Evolutionary conservation across 257 asterid genomes (phyloP), one percentile per base, ranked within the genome.

Genomic region (Osmanthus fragrans): DNA sequence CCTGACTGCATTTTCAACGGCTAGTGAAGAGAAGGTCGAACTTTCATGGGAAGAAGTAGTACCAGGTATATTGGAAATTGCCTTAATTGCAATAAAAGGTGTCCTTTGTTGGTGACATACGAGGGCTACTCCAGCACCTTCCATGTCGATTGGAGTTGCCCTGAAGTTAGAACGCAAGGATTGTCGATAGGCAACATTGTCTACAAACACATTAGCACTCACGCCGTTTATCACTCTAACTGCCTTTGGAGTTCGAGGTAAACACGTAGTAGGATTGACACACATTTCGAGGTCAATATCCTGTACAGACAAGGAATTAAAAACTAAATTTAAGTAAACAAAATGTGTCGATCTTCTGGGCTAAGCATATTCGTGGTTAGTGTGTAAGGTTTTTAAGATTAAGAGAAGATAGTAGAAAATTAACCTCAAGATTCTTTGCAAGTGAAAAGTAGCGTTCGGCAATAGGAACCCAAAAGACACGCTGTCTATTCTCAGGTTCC

Each of bases 101-200:
- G 3, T 75, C 63, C 37, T 79, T 58, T 82, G 83, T 33, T 75
- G 86, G 4, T 64, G 77, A 65, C 83, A 79, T 19, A 79, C 30
- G 0, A 82, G 74, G 7, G 83, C 83, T 25, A 82, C 81, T 8
- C 79, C 76, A 6, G 86, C 80, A n/a, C 76, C 75, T 72, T 82
- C 86, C 86, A 82, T 82, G 70, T 82, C 86, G 3, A 82, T 63
- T 40, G 81, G 21, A 10, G 83, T 75, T 30, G 71, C 86, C 8
- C 79, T 72, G 72, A 75, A 82, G 32, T 82, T 82, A 19, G 74
- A 71, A 54, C 49, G 7, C 74, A 82, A 40, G 65, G 71, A 82
- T 18, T 72, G 27, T 18, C 76, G 45, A 70, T 75, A 82, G 19
- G 86, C 86, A 8, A 51, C 49, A 21, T 82, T 82, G 45, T 82